phyloP scores from a whole-genome alignment of 176 grass and related monocot species.

The Triticum urartu region DNA sequence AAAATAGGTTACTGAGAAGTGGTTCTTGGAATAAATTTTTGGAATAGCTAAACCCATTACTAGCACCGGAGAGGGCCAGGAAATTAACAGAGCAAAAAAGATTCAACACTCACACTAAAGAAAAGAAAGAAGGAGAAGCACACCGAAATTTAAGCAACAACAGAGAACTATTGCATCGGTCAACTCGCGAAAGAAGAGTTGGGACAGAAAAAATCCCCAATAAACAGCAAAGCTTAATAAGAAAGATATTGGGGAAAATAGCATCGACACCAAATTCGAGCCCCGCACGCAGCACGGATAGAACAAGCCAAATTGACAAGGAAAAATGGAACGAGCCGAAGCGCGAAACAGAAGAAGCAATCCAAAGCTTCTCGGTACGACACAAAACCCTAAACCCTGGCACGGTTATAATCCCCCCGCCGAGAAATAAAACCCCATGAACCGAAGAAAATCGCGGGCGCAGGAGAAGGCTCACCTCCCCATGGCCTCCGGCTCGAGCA shows the following conservation, averaged over 20 bases:
- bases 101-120: neutral
- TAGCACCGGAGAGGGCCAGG: neutral
- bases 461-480: slow-evolving; percentile 27
- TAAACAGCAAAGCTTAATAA: neutral
- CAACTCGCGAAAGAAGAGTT: neutral
- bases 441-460: neutral
- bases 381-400: slow-evolving; percentile 28
- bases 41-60: neutral
- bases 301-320: neutral
- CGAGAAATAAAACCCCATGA: neutral
- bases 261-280: neutral
- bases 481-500: slow-evolving; percentile 24
- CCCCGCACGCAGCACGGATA: neutral
- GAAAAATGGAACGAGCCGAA: neutral
- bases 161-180: neutral
- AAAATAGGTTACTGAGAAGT: neutral
- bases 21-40: neutral
- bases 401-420: neutral
- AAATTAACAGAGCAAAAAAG: neutral
- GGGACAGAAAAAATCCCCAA: neutral
- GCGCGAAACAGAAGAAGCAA: neutral
- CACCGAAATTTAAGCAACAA: neutral
- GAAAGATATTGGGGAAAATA: neutral
- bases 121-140: neutral
- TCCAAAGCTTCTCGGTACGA: neutral